A percentile compares a stretch with the other conserved stretches of the same genome.
Conservation (phyloP, 2,329 filamentous ascomycete genomes). For the Lecanicillium sp. region DNA sequence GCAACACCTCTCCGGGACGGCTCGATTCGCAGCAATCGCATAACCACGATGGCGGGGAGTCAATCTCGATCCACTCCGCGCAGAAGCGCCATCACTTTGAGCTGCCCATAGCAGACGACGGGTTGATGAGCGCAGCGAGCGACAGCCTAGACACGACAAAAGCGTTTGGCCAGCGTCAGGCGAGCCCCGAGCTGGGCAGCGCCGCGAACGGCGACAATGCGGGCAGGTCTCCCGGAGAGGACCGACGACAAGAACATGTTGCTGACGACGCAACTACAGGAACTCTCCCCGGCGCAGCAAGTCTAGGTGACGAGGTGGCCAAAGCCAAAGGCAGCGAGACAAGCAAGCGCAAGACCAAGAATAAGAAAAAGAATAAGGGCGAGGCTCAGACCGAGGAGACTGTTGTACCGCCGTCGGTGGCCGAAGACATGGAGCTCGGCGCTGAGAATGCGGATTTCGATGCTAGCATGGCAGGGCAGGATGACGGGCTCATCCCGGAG, state of each 20-base stretch:
- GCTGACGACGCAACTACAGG: constrained; percentile 18
- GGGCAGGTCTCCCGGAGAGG: constrained; percentile 7
- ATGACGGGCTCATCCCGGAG: constrained; percentile 19
- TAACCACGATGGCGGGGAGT: constrained; percentile 19
- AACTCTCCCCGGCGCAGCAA: constrained; percentile 6
- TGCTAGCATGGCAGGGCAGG: constrained; percentile 22
- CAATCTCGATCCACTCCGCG: constrained; percentile 25
- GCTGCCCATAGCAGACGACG: constrained; percentile 17
- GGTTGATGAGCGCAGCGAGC: constrained; percentile 19
- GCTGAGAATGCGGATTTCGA: constrained; percentile 26
- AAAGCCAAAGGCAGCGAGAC: background rate
- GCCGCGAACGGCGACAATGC: background rate
- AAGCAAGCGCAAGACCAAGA: background rate
- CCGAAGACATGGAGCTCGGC: constrained; percentile 21
- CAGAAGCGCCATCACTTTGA: constrained; percentile 22
- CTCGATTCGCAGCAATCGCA: constrained; percentile 25
- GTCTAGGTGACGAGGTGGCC: constrained; percentile 4
- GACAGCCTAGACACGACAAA: constrained; percentile 18
- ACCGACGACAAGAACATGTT: constrained; percentile 10
- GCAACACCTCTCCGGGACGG: constrained; percentile 20
- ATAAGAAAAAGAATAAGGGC: background rate
- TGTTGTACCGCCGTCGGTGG: background rate
- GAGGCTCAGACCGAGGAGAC: background rate
- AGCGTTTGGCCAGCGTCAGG: background rate
- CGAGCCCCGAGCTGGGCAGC: background rate